Conservation (phyloP, 805 yeast genomes). For the Saccharomycopsis babjevae region DNA sequence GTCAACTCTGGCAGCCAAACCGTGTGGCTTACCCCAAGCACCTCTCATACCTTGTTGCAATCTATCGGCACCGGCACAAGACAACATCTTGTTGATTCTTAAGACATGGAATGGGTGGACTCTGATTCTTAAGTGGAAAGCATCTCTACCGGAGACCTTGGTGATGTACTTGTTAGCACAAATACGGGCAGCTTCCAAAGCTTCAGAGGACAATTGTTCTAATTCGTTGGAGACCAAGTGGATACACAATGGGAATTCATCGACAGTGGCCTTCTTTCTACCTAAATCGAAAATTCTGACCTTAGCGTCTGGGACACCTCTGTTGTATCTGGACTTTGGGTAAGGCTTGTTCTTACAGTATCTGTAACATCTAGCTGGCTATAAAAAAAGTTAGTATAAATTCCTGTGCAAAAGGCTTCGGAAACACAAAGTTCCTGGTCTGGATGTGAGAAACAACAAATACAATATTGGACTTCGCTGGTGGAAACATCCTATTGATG, state of each 20-base stretch:
- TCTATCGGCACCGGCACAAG: conserved; percentile 99
- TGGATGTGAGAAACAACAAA: too few species aligned
- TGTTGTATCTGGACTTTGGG: conserved; percentile 99
- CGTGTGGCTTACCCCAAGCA: conserved; percentile 99
- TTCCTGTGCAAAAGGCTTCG: neutral
- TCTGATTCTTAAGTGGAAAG: conserved; percentile 99
- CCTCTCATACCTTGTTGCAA: conserved; percentile 99
- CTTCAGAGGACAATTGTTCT: conserved; percentile 99
- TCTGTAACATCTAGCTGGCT: conserved; percentile 99
- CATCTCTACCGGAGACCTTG: conserved; percentile 95
- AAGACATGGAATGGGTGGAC: conserved; percentile 99
- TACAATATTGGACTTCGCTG: too few species aligned
- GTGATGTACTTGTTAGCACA: conserved; percentile 99
- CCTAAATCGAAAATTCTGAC: conserved; percentile 98
- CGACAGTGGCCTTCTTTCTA: conserved; percentile 99
- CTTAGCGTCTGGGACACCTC: conserved; percentile 99
- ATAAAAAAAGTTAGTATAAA: conserved; percentile 5
- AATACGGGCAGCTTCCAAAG: conserved; percentile 99
- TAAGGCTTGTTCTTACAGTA: conserved; percentile 99
- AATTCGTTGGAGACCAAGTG: conserved; percentile 98
- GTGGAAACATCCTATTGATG: too few species aligned
- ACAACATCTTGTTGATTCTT: conserved; percentile 99
- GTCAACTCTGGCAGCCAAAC: conserved; percentile 98
- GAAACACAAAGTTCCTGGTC: too few species aligned
- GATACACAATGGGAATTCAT: conserved; percentile 98